Percentiles rank a stretch among this genome's conserved stretches.
Evolutionary conservation across 768 basidiomycete species (phyloP).

Genomic region (Pleurotus tuoliensis): DNA sequence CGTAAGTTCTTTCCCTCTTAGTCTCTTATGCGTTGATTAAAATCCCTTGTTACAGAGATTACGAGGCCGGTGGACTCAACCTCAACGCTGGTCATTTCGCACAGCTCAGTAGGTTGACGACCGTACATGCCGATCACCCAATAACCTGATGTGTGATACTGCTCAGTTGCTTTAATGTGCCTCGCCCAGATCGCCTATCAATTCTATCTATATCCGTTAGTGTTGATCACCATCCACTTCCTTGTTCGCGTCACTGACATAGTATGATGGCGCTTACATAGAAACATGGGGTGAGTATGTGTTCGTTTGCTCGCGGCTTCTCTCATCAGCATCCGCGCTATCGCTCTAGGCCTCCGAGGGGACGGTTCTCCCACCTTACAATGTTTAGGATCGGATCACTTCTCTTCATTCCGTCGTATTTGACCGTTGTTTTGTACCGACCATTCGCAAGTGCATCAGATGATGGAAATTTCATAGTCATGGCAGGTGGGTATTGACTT

Average conservation of each 20-base stretch:
- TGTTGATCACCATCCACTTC: conserved; percentile 12
- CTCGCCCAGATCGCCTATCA: conserved; percentile 91
- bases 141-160: conserved; percentile 11
- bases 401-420: conserved; percentile 87
- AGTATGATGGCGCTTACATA: conserved; percentile 17
- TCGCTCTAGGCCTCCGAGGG: conserved; percentile 64
- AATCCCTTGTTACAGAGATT: conserved; percentile 48
- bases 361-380: conserved; percentile 77
- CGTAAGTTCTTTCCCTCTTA: conserved; percentile 43
- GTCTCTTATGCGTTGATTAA: background rate
- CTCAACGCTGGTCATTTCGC: conserved; percentile 91
- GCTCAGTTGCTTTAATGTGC: conserved; percentile 87
- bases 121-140: background rate
- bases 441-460: conserved; percentile 65
- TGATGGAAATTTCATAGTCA: conserved; percentile 74
- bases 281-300: conserved; percentile 59
- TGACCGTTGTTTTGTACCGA: conserved; percentile 73
- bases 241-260: background rate
- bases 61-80: conserved; percentile 84
- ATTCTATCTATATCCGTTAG: conserved; percentile 87
- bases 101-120: conserved; percentile 66
- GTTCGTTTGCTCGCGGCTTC: background rate
- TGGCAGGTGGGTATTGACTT: conserved; percentile 58
- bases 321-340: too few relatives aligned
- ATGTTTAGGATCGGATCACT: conserved; percentile 89